Conservation (phyloP, 331 rosid genomes). For the Malus hybrid region DNA sequence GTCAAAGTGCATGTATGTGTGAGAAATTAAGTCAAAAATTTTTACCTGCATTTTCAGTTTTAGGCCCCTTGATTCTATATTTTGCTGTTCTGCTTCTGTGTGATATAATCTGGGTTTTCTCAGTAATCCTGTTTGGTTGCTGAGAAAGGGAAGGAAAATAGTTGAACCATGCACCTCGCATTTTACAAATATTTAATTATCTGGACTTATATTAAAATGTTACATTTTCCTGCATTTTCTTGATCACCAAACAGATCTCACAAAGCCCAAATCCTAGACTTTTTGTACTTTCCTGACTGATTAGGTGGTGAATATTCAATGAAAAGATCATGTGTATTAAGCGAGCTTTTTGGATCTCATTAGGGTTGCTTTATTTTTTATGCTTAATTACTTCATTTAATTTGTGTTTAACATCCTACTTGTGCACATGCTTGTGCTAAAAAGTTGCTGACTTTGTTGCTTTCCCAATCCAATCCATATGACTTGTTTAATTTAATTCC, state of each 20-base stretch:
- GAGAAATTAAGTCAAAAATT: not conserved
- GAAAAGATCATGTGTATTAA: constrained; percentile 19
- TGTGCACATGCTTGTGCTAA: constrained; percentile 19
- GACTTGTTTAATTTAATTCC: not conserved
- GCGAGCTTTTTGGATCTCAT: constrained; percentile 32
- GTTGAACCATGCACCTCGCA: not conserved
- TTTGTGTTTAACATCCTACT: not conserved
- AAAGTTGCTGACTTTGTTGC: not conserved
- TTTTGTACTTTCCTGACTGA: too few relatives aligned
- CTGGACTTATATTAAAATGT: not conserved
- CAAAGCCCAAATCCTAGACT: too few relatives aligned
- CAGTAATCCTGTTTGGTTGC: not conserved
- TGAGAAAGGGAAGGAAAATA: not conserved
- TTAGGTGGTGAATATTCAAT: not conserved
- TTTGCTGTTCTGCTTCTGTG: not conserved
- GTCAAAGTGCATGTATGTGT: not conserved
- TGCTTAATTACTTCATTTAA: not conserved
- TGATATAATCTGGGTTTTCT: not conserved
- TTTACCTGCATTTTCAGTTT: not conserved
- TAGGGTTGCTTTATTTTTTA: not conserved
- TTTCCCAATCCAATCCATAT: constrained; percentile 5
- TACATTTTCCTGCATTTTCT: not conserved
- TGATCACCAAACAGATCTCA: not conserved
- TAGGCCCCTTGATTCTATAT: not conserved
- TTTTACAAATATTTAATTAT: not conserved